These are phyloP conservation scores for Talaromyces sp. DNA, from an alignment of 2,329 filamentous ascomycete species.

Conservation along the genomic window DNA sequence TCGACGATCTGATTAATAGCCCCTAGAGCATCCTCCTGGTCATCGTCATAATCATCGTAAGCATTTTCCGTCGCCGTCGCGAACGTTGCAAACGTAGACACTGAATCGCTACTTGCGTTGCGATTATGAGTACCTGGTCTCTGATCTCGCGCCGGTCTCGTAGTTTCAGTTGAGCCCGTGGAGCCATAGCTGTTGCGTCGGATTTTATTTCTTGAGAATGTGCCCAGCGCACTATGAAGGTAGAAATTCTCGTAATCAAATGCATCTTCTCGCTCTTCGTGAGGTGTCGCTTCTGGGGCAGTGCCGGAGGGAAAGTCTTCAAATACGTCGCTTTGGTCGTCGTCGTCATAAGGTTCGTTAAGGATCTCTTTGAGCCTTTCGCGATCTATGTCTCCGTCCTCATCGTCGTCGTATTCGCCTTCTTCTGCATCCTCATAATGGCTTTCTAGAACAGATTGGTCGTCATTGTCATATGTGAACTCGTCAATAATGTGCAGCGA, in stretches of 20 bases:
- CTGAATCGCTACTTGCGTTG: conserved; percentile 56
- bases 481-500: conserved; percentile 22
- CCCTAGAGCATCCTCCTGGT: conserved; percentile 35
- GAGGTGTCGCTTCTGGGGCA: conserved; percentile 60
- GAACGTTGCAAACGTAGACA: conserved; percentile 61
- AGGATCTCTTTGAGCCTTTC: conserved; percentile 56
- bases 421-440: conserved; percentile 46
- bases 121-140: conserved; percentile 42
- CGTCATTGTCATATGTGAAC: conserved; percentile 24
- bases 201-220: conserved; percentile 34
- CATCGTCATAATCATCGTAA: conserved; percentile 24
- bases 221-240: conserved; percentile 85
- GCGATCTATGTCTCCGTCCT: conserved; percentile 58
- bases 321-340: conserved; percentile 15
- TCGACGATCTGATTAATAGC: conserved; percentile 38
- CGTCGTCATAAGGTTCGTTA: conserved; percentile 34
- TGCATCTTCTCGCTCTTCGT: conserved; percentile 90
- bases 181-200: conserved; percentile 39
- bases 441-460: conserved; percentile 33
- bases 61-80: conserved; percentile 60
- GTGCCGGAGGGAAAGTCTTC: conserved; percentile 32
- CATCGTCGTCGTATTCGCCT: conserved; percentile 36
- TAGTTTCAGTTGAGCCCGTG: conserved; percentile 52
- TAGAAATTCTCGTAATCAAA: conserved; percentile 98
- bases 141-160: conserved; percentile 29